Conservation (phyloP, 1,284 basidiomycete species). For the Chalciporus piperatoides region DNA sequence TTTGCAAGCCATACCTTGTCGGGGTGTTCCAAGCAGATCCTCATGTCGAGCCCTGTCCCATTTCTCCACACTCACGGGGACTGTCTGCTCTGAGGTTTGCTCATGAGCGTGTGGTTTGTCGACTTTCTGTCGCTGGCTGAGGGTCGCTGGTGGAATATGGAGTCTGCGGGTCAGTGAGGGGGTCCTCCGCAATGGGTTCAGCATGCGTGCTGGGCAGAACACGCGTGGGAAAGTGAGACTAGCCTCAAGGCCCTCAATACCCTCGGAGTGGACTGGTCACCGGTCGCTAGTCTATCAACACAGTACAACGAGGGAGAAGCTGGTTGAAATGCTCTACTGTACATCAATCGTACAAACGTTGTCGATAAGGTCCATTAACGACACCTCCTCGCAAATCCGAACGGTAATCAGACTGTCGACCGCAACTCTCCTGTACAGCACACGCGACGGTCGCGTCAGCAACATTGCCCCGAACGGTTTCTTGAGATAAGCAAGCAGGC, state of each 20-base stretch:
- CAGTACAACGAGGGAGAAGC: too few species aligned
- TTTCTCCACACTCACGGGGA: slow-evolving; percentile 1
- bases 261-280: too few species aligned
- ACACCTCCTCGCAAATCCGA: background rate
- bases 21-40: background rate
- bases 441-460: background rate
- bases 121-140: slow-evolving; percentile 13
- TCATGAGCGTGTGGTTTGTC: slow-evolving; percentile 4
- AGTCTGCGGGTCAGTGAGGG: slow-evolving; percentile 15
- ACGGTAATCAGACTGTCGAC: slow-evolving; percentile 2
- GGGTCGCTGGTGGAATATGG: slow-evolving; percentile 10
- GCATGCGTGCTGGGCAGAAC: slow-evolving; percentile 13
- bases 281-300: too few species aligned
- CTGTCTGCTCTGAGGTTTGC: background rate
- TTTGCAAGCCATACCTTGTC: slow-evolving; percentile 6
- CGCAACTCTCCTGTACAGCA: background rate
- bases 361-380: background rate
- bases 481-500: slow-evolving; percentile 1
- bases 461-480: slow-evolving; percentile 13
- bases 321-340: too few species aligned
- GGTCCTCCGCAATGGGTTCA: slow-evolving; percentile 18
- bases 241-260: too few species aligned
- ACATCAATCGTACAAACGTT: slow-evolving; percentile 2
- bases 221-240: slow-evolving; percentile 14
- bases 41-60: background rate